phyloP scores from a whole-genome alignment of 257 asterid species.

The Henckelia pumila region DNA sequence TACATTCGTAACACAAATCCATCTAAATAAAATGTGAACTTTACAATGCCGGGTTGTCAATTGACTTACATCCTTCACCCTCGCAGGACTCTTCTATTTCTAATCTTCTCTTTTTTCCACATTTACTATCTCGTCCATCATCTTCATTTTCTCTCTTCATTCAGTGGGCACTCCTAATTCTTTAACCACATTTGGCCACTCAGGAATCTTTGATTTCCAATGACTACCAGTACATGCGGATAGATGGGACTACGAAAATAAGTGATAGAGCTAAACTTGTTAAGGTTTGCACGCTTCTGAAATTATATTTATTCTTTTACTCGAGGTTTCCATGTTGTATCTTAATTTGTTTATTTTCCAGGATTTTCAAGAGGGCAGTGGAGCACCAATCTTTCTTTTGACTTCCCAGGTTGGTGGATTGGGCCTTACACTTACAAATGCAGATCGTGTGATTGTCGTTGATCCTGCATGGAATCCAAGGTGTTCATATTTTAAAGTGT shows the following conservation, averaged over 20 bases:
- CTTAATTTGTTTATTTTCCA: conserved; percentile 29
- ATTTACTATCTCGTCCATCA: conserved; percentile 10
- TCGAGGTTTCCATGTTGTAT: conserved; percentile 12
- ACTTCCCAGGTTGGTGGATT: conserved; percentile 98
- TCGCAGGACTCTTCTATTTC: conserved; percentile 2
- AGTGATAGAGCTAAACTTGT: conserved; percentile 69
- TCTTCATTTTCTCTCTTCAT: conserved; percentile 17
- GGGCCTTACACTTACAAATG: conserved; percentile 94
- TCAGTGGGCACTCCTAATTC: conserved; percentile 16
- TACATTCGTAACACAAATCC: neutral
- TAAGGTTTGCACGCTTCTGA: conserved; percentile 51
- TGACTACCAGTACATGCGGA: conserved; percentile 66
- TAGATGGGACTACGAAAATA: conserved; percentile 87
- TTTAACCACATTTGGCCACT: conserved; percentile 17
- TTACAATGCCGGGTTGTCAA: neutral
- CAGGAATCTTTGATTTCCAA: conserved; percentile 66
- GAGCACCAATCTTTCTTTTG: conserved; percentile 80
- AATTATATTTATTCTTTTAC: conserved; percentile 6
- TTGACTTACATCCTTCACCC: neutral
- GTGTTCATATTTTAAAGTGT: conserved; percentile 43
- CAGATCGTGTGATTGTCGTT: conserved; percentile 92
- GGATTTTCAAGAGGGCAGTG: conserved; percentile 91
- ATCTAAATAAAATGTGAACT: too few species aligned
- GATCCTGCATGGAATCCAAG: conserved; percentile 99
- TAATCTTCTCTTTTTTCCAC: conserved; percentile 1